phyloP scores from a whole-genome alignment of 2,329 filamentous ascomycete species.

The Aspergillus aculeatinus region DNA sequence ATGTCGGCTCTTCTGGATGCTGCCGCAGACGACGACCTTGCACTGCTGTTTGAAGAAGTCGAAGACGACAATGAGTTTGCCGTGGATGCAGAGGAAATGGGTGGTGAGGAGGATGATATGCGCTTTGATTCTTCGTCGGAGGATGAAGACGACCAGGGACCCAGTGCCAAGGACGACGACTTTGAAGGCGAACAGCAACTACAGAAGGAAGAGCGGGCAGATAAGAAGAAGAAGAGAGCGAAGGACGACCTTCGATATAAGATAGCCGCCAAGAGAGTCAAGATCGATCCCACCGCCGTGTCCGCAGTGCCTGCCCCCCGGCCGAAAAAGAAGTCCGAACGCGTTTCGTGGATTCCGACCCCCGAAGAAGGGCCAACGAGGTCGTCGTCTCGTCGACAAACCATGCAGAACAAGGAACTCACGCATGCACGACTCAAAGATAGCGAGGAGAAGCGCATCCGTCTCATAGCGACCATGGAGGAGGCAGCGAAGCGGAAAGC shows the following conservation, averaged over 20 bases:
- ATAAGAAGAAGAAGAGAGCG: slow-evolving; percentile 77
- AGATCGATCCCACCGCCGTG: slow-evolving; percentile 60
- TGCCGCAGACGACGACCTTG: slow-evolving; percentile 67
- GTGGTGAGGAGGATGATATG: slow-evolving; percentile 67
- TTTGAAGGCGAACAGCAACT: slow-evolving; percentile 85
- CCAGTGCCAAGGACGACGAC: slow-evolving; percentile 60
- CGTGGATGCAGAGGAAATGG: slow-evolving; percentile 41
- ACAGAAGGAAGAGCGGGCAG: slow-evolving; percentile 70
- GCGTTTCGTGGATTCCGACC: slow-evolving; percentile 68
- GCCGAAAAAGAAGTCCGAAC: slow-evolving; percentile 69
- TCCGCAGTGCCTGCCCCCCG: slow-evolving; percentile 39
- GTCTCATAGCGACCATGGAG: slow-evolving; percentile 58
- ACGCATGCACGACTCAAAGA: slow-evolving; percentile 50
- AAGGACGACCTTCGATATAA: slow-evolving; percentile 66
- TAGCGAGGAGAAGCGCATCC: slow-evolving; percentile 49
- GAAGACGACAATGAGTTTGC: slow-evolving; percentile 53
- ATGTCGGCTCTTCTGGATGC: slow-evolving; percentile 76
- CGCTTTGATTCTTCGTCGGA: slow-evolving; percentile 83
- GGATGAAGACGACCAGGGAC: slow-evolving; percentile 73
- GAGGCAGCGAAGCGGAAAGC: slow-evolving; percentile 63
- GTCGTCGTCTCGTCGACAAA: slow-evolving; percentile 62
- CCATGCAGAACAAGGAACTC: slow-evolving; percentile 64
- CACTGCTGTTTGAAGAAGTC: slow-evolving; percentile 65
- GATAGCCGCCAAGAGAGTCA: slow-evolving; percentile 67
- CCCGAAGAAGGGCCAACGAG: slow-evolving; percentile 61